Conservation (phyloP, 345 rosid species). For the Salix dunnii region DNA sequence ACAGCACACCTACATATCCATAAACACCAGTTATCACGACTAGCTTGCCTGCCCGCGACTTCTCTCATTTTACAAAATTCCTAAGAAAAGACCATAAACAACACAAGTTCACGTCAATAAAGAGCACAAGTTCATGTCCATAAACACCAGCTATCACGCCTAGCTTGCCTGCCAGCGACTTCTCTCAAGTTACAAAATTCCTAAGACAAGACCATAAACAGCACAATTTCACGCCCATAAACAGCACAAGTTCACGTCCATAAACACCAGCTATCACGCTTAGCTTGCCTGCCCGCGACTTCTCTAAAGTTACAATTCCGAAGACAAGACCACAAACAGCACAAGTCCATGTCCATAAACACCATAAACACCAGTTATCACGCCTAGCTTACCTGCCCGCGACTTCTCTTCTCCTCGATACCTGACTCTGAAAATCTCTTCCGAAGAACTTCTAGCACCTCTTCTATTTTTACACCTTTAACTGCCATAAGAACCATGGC, state of each 20-base stretch:
- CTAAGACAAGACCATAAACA: too few species aligned
- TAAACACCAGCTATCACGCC: not conserved
- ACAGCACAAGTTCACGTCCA: too few species aligned
- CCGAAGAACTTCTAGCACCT: conserved; percentile 55
- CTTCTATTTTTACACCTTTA: conserved; percentile 52
- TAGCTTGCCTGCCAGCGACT: conserved; percentile 24
- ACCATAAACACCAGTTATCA: not conserved
- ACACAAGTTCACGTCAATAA: too few species aligned
- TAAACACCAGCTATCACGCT: not conserved
- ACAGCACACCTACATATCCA: too few species aligned
- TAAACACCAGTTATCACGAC: not conserved
- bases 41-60: conserved; percentile 24
- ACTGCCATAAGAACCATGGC: conserved; percentile 65
- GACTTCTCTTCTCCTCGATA: conserved; percentile 65
- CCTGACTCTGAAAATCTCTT: conserved; percentile 64
- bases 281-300: conserved; percentile 24
- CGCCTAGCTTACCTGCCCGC: conserved; percentile 9
- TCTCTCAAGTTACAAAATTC: too few species aligned
- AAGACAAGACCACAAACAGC: too few species aligned
- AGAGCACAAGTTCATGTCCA: too few species aligned
- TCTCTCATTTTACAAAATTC: too few species aligned
- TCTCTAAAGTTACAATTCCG: conserved; percentile 32
- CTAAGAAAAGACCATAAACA: too few species aligned
- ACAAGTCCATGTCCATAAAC: too few species aligned
- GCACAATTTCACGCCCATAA: too few species aligned